Evolutionary conservation across 2,329 filamentous ascomycete species (phyloP).

Genomic region (Zasmidium angulare): DNA sequence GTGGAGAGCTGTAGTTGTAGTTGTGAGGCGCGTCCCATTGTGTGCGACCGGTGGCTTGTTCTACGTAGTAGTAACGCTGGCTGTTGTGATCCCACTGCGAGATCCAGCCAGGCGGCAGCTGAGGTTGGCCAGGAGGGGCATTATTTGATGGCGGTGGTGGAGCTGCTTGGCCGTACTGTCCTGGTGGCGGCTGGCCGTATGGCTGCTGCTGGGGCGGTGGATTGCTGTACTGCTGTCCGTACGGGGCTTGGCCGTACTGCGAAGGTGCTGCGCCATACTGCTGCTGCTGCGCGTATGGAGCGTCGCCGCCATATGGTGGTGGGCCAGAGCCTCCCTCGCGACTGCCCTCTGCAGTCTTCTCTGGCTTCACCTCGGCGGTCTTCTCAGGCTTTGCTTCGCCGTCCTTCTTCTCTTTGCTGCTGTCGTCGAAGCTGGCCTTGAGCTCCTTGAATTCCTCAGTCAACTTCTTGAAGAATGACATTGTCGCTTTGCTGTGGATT

Average conservation of each 20-base stretch:
- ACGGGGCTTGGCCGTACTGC: constrained; percentile 29
- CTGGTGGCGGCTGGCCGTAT: constrained; percentile 28
- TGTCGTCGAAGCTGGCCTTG: constrained; percentile 34
- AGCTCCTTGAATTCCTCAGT: constrained; percentile 47
- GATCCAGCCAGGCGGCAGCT: constrained; percentile 61
- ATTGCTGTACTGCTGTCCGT: constrained; percentile 22
- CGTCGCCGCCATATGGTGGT: neutral
- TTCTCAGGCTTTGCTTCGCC: constrained; percentile 7
- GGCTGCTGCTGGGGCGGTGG: constrained; percentile 17
- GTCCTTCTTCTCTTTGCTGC: constrained; percentile 5
- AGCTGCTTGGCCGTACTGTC: too few relatives aligned
- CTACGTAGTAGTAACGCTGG: constrained; percentile 66
- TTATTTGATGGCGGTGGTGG: constrained; percentile 25
- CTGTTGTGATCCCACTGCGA: constrained; percentile 62
- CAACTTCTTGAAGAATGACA: constrained; percentile 50
- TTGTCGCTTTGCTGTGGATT: constrained; percentile 21
- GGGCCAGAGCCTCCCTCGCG: constrained; percentile 5
- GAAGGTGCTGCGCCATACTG: constrained; percentile 27
- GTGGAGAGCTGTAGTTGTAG: constrained; percentile 10
- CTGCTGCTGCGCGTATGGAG: constrained; percentile 23
- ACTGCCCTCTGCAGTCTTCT: constrained; percentile 10
- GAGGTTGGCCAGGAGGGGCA: constrained; percentile 38
- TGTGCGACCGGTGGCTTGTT: constrained; percentile 57
- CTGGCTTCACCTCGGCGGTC: constrained; percentile 9
- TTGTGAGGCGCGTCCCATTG: constrained; percentile 62